A percentile compares a stretch with the other conserved stretches of the same genome.
Conservation (phyloP, 164 flowering plant species). For the Annona squamosa region DNA sequence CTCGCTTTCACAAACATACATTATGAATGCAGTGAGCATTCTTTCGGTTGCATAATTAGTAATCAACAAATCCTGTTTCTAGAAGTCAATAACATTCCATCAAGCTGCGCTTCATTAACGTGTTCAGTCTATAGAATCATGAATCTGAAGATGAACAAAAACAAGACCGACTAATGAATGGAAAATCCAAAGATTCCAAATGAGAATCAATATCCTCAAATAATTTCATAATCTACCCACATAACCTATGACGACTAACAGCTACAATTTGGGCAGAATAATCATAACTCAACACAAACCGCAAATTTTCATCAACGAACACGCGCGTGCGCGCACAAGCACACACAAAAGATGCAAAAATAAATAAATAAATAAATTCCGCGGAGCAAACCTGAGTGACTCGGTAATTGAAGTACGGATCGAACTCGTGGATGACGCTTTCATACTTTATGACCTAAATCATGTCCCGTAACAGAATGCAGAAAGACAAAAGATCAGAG, state of each 20-base stretch:
- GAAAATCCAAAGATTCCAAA: background rate
- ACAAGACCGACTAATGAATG: background rate
- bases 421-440: conserved; percentile 98
- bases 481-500: background rate
- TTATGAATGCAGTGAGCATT: too few species aligned
- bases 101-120: background rate
- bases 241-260: too few species aligned
- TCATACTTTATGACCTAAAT: conserved; percentile 95
- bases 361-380: background rate
- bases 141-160: background rate
- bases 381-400: conserved; percentile 80
- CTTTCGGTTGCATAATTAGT: too few species aligned
- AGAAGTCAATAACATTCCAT: too few species aligned
- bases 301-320: background rate
- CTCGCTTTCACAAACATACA: too few species aligned
- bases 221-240: background rate
- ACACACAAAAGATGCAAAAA: too few species aligned
- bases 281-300: background rate
- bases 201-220: background rate
- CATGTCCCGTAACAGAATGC: background rate
- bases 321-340: background rate
- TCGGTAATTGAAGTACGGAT: conserved; percentile 98
- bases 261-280: too few species aligned
- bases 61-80: too few species aligned
- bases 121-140: background rate